Conservation (phyloP, 495 filamentous ascomycete species). For the Lichenothelia convexa region DNA sequence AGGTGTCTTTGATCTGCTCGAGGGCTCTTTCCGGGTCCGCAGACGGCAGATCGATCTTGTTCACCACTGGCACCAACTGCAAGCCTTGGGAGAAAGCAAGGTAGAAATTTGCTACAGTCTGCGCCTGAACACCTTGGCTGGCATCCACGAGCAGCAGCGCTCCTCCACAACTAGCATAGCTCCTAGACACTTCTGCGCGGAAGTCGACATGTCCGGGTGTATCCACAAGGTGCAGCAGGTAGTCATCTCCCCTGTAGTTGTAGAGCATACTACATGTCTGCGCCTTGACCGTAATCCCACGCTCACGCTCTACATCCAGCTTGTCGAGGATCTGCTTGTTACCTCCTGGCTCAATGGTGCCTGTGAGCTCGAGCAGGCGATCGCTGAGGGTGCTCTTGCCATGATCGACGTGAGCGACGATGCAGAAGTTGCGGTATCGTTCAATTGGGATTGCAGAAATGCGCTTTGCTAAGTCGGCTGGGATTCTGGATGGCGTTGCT, state of each 20-base stretch:
- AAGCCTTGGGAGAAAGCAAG: constrained; percentile 85
- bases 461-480: constrained; percentile 49
- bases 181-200: constrained; percentile 81
- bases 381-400: constrained; percentile 91
- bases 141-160: constrained; percentile 87
- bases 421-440: constrained; percentile 91
- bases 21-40: constrained; percentile 72
- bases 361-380: constrained; percentile 81
- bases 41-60: constrained; percentile 84
- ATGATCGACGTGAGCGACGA: constrained; percentile 98
- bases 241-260: constrained; percentile 66
- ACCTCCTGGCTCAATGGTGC: constrained; percentile 67
- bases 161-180: constrained; percentile 88
- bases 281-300: constrained; percentile 96
- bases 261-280: constrained; percentile 98
- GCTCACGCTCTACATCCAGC: constrained; percentile 85
- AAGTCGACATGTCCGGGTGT: constrained; percentile 98
- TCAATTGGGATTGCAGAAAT: constrained; percentile 80
- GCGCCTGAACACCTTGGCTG: constrained; percentile 79
- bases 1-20: constrained; percentile 64
- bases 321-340: constrained; percentile 97
- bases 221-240: constrained; percentile 87
- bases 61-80: constrained; percentile 74
- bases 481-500: constrained; percentile 13
- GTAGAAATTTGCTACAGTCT: constrained; percentile 96